phyloP scores from a whole-genome alignment of 1,139 yeast species.

The Candida sanyaensis region DNA sequence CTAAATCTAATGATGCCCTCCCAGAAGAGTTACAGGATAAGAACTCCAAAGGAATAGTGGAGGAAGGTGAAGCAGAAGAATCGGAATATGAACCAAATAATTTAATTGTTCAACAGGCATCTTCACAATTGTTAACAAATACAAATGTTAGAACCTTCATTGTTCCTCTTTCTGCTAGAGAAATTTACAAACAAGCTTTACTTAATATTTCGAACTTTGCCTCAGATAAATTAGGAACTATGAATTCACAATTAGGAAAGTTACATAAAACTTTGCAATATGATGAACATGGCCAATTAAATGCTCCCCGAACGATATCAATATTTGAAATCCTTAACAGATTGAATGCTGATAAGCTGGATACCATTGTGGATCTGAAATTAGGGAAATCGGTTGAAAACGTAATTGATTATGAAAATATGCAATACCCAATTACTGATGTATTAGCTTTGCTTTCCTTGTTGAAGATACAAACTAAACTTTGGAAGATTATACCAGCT shows the following conservation, averaged over 20 bases:
- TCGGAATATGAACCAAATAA: constrained; percentile 22
- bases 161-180: constrained; percentile 39
- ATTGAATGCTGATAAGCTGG: background rate
- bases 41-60: constrained; percentile 5
- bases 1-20: constrained; percentile 24
- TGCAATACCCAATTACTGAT: constrained; percentile 23
- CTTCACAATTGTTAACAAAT: constrained; percentile 38
- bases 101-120: constrained; percentile 39
- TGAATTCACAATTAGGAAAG: constrained; percentile 46
- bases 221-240: constrained; percentile 31
- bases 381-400: constrained; percentile 1
- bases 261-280: constrained; percentile 58
- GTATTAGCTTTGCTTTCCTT: constrained; percentile 49
- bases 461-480: constrained; percentile 48
- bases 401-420: constrained; percentile 12
- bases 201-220: constrained; percentile 33
- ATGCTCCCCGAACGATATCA: constrained; percentile 50
- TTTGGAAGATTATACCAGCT: constrained; percentile 41
- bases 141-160: constrained; percentile 39
- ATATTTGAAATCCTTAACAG: constrained; percentile 47
- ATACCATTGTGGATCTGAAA: background rate
- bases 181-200: constrained; percentile 29
- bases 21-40: constrained; percentile 21
- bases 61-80: constrained; percentile 6
- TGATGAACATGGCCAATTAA: constrained; percentile 39